Base-by-base conservation (phyloP, 768 basidiomycete species). In the Tylopilus sp. region DNA sequence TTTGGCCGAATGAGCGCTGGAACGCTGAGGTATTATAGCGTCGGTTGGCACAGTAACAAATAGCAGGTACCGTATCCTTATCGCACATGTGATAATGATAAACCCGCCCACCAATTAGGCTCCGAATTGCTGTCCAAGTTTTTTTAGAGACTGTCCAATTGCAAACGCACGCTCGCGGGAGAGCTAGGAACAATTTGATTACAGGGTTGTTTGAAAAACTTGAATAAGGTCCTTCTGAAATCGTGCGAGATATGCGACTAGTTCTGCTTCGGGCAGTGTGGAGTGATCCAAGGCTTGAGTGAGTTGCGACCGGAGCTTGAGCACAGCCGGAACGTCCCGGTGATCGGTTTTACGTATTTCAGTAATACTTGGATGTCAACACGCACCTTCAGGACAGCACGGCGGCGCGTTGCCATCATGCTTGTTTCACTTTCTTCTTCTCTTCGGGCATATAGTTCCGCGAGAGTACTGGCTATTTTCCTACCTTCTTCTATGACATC, bases 231-330 rank as follows among this genome's bases (percentile, higher is more conserved):
- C 85, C 52, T 72, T 79, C 64, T 92, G 91, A 58, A 92, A 78
- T 22, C 81, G 75, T 43, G 75, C 73, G 35, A 93, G 72, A 62
- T 90, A 90, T 3, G 72, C 70, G 17, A 81, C 64, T 1, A 92
- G 71, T 41, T 90, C 90, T 53, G 76, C 75, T 48, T 86, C 83
- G 1, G 88, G 88, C 26, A 93, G 76, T 3, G 83, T 75, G 17
- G 90, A 89, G 58, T 91, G 73, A 25, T 88, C 80, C 36, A 81
- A 68, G 0, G 83, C 86, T 69, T 94, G 89, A 1, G 71, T 79
- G 15, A 94, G 79, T 60, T 91, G 86, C 0, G 85, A 84, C 47
- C 79, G 78, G 36, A 91, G 78, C 88, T 91, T 60, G n/a, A 33
- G n/a, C 21, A 28, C 35, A 18, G 22, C 6, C 31, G 20, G 22